Evolutionary conservation across 805 yeast species (phyloP), one percentile per base, ranked within the genome.

Genomic region (Kuraishia hungarica): DNA sequence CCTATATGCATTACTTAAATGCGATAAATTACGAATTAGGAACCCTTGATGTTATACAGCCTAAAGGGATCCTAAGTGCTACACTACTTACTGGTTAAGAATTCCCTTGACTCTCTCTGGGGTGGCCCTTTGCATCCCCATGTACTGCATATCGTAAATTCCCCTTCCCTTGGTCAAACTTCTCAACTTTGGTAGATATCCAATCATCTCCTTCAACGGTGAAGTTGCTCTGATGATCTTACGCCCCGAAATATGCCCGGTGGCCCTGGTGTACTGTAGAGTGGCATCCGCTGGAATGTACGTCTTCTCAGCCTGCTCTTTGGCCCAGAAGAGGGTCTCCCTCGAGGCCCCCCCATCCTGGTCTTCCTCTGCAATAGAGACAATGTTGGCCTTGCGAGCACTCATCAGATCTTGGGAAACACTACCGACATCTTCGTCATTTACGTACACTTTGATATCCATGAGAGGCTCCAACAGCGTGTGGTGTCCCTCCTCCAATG

Each of bases 161-260:
- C 92, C 96, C 49, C 96, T 77, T 1, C 99, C 99, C 64, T 90
- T 91, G 0, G 97, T 92, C 61, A 91, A 72, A 43, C 94, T 85
- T 62, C 98, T 72, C 51, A 94, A 72, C 58, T 80, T 81, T 11
- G 84, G 82, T 56, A 90, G 76, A 67, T 94, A 94, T 0, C 97
- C 97, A 51, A 91, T 80, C 97, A 94, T 91, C 58, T 87, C 96
- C 57, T 85, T 78, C 64, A 94, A 73, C 2, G 99, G 97, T 0
- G 91, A 92, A 53, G 78, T 80, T 0, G 97, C 97, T n/a, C 73
- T 73, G 39, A 94, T 80, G 7, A 79, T 70, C 69, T 89, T 80
- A 59, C 75, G 82, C 20, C 71, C 71, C 0, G 60, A 52, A 8
- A 66, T 53, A 4, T 35, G 17, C 43, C 43, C 43, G 5, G 17